Evolutionary conservation across 2,329 filamentous ascomycete genomes (phyloP).

Genomic region (Trematosphaeria pertusa): DNA sequence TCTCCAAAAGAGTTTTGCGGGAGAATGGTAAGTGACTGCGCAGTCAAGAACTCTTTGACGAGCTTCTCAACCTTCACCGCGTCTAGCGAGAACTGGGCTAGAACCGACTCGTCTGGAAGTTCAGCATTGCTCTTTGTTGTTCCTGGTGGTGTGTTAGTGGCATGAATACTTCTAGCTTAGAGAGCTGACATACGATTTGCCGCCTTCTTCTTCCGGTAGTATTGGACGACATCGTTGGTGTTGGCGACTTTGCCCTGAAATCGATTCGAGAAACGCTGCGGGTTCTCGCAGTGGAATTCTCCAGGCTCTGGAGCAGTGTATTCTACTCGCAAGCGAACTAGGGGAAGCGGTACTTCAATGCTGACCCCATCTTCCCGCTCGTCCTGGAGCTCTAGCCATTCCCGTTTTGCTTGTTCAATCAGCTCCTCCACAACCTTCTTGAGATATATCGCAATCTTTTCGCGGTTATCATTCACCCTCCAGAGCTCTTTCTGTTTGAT

Average conservation of each 20-base stretch:
- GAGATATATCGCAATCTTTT: constrained; percentile 78
- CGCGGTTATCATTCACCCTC: constrained; percentile 81
- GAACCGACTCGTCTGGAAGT: constrained; percentile 68
- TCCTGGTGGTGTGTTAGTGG: constrained; percentile 37
- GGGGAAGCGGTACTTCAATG: constrained; percentile 73
- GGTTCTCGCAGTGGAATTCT: constrained; percentile 89
- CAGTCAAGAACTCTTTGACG: constrained; percentile 84
- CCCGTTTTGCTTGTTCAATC: constrained; percentile 80
- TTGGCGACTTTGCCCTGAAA: constrained; percentile 94
- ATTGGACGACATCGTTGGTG: constrained; percentile 90
- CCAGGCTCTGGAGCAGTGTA: constrained; percentile 85
- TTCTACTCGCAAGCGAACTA: constrained; percentile 90
- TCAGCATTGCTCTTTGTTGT: constrained; percentile 60
- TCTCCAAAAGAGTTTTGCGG: constrained; percentile 93
- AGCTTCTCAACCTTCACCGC: constrained; percentile 86
- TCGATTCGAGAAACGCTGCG: constrained; percentile 92
- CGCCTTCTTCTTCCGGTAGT: constrained; percentile 84
- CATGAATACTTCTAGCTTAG: neutral
- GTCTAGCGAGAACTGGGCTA: constrained; percentile 70
- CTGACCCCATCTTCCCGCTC: constrained; percentile 61
- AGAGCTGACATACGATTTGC: constrained; percentile 42
- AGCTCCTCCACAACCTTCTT: constrained; percentile 82
- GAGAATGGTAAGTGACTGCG: constrained; percentile 89
- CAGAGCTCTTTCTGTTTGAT: constrained; percentile 80
- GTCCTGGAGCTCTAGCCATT: constrained; percentile 79